Conservation (phyloP, 352 stramenopile species). For the Globisporangium mamillatum region DNA sequence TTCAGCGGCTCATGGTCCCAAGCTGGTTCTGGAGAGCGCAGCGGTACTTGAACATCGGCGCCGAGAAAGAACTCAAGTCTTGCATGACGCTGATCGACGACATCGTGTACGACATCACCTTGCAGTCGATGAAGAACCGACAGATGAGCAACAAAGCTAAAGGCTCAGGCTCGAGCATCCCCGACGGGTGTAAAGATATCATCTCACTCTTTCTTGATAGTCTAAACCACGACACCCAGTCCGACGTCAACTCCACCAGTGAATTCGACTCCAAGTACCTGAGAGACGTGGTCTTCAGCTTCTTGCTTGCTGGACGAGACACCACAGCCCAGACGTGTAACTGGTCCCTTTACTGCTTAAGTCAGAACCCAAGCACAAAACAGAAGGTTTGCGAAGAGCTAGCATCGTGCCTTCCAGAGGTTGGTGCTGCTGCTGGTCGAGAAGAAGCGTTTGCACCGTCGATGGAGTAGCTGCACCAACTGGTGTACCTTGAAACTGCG, state of each 20-base stretch:
- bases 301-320: neutral
- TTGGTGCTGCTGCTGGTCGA: no score
- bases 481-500: neutral
- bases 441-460: neutral
- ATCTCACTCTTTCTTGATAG: neutral
- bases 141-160: neutral
- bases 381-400: neutral
- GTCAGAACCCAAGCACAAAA: neutral
- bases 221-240: neutral
- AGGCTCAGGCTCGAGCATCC: neutral
- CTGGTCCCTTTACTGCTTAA: neutral
- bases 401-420: neutral
- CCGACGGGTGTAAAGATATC: neutral
- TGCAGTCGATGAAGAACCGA: neutral
- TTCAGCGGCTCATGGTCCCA: conserved; percentile 36
- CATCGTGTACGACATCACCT: conserved; percentile 14
- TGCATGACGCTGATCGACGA: conserved; percentile 32
- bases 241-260: neutral
- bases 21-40: conserved; percentile 40
- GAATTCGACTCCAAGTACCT: conserved; percentile 1
- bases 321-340: neutral
- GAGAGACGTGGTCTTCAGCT: neutral
- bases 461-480: neutral
- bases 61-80: conserved; percentile 22
- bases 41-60: conserved; percentile 27